Base-by-base conservation (phyloP, 2,329 filamentous ascomycete genomes). In the Parasarocladium wereldwijsianum region DNA sequence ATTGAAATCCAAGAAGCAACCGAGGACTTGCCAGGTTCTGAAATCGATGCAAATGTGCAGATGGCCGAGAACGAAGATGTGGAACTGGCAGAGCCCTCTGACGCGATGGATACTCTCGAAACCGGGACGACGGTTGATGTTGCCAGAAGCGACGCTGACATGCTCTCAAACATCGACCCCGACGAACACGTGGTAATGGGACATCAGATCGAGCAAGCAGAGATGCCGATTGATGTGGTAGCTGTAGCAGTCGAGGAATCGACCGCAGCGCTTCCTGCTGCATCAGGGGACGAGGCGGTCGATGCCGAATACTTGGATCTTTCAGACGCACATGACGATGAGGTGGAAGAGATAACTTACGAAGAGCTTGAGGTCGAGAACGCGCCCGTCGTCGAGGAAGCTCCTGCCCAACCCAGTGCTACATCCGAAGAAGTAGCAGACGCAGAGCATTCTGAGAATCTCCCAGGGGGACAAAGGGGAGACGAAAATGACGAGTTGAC, bases 331-430 rank as follows among this genome's bases (percentile, higher is more conserved):
- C 14, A 22, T 21, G n/a, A 35, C 16, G 27, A 36, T 21, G 39
- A 49, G 23, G 47, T 48, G 36, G 48, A 49, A 28, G 43, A 50
- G 31, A 50, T 50, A 27, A 44, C 48, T 27, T 24, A 42, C 20
- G 43, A 43, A 13, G 43, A 44, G 13, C n/a, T 16, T 16, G 6
- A 16, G 5, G 14, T 26, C n/a, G n/a, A n/a, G n/a, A n/a, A n/a
- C n/a, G n/a, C n/a, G n/a, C n/a, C n/a, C 22, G 18, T 13, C 6
- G 14, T 14, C n/a, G 20, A 17, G 8, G 32, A 36, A 5, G 25
- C 32, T 10, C 16, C 26, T 17, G 26, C 24, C 13, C n/a, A n/a
- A n/a, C n/a, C n/a, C n/a, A n/a, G 28, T n/a, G 20, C 28, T n/a
- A 21, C 14, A n/a, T 15, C 19, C 13, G 28, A 30, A n/a, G 28